Percentiles rank a stretch among this genome's conserved stretches.
phyloP scores from a whole-genome alignment of 805 yeast genomes.

The Metschnikowia colocasiae region DNA sequence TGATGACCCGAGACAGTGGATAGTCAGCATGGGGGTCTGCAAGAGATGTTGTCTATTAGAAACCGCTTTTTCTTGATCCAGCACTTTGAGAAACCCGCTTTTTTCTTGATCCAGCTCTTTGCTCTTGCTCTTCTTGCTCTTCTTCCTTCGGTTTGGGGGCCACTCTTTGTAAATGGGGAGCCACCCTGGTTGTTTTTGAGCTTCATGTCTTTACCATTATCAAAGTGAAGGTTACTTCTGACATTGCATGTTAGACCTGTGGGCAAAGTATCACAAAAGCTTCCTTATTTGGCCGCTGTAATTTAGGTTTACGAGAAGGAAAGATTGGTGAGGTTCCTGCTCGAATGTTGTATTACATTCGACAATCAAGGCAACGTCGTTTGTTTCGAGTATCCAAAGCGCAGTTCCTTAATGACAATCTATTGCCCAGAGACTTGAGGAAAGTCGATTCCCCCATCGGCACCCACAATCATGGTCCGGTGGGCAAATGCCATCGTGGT shows the following conservation, averaged over 20 bases:
- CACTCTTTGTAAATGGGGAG: slow-evolving; percentile 1
- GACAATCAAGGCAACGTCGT: slow-evolving; percentile 65
- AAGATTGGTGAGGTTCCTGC: too few relatives aligned
- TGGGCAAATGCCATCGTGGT: slow-evolving; percentile 69
- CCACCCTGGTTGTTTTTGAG: slow-evolving; percentile 20
- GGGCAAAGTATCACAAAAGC: background rate
- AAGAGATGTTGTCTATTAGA: slow-evolving; percentile 36
- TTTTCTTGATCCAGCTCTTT: background rate
- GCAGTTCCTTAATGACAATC: slow-evolving; percentile 61
- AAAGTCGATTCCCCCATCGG: slow-evolving; percentile 71
- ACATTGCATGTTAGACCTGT: background rate
- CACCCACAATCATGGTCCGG: slow-evolving; percentile 84
- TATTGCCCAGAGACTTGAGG: slow-evolving; percentile 83
- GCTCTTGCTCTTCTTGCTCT: slow-evolving; percentile 26
- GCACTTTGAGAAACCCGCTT: too few relatives aligned
- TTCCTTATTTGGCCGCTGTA: background rate
- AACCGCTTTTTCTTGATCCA: too few relatives aligned
- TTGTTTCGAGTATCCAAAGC: slow-evolving; percentile 66
- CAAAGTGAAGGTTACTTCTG: slow-evolving; percentile 14
- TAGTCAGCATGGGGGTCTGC: slow-evolving; percentile 59
- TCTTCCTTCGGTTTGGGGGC: slow-evolving; percentile 27
- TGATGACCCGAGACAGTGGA: slow-evolving; percentile 68
- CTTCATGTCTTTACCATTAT: slow-evolving; percentile 35
- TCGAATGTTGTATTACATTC: slow-evolving; percentile 87
- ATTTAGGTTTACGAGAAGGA: background rate